phyloP scores from a whole-genome alignment of 331 rosid genomes.

The Ulmus americana region DNA sequence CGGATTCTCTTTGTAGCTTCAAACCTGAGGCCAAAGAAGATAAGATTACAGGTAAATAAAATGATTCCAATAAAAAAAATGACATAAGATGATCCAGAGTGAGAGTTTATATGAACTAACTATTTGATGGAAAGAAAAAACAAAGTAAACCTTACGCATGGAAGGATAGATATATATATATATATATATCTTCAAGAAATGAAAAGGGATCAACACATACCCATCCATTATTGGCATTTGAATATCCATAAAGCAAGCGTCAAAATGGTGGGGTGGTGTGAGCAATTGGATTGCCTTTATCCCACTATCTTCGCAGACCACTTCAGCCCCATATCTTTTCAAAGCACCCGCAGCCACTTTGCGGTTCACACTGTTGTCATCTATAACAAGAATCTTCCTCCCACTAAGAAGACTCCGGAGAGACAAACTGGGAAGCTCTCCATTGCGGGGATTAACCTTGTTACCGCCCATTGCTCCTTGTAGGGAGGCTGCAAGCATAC shows the following conservation, averaged over 20 bases:
- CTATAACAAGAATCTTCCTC: slow-evolving; percentile 55
- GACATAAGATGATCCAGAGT: too few relatives aligned
- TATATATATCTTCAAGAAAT: background rate
- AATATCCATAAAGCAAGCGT: slow-evolving; percentile 73
- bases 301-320: slow-evolving; percentile 50
- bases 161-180: background rate
- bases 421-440: slow-evolving; percentile 53
- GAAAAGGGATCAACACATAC: slow-evolving; percentile 30
- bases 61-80: too few relatives aligned
- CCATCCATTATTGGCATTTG: slow-evolving; percentile 80
- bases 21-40: slow-evolving; percentile 37
- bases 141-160: background rate
- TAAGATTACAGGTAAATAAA: background rate
- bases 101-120: too few relatives aligned
- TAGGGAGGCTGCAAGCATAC: slow-evolving; percentile 65
- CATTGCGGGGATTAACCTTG: slow-evolving; percentile 43
- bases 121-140: too few relatives aligned
- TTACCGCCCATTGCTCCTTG: slow-evolving; percentile 52
- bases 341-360: slow-evolving; percentile 67
- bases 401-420: slow-evolving; percentile 46
- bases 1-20: slow-evolving; percentile 55
- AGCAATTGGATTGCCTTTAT: slow-evolving; percentile 41
- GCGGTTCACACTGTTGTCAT: slow-evolving; percentile 57
- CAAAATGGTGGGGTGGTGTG: slow-evolving; percentile 51
- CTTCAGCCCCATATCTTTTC: slow-evolving; percentile 56